Percentiles rank a stretch among this genome's conserved stretches.
These are phyloP conservation scores for Vigna radiata DNA, from an alignment of 306 rosid species.

Conservation along the genomic window DNA sequence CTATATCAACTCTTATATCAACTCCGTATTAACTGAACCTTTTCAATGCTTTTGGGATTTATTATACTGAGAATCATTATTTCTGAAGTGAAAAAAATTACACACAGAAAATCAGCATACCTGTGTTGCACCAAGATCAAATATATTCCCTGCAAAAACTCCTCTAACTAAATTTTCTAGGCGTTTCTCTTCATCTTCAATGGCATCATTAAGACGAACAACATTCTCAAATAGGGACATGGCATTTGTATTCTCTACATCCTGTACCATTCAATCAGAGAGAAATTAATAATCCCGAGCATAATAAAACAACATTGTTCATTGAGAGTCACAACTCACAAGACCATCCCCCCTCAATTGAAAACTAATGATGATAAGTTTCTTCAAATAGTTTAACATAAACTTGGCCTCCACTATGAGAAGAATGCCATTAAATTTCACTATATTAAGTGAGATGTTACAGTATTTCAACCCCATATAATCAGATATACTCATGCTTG, in stretches of 20 bases:
- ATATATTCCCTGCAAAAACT: constrained; percentile 91
- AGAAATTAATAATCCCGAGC: not conserved
- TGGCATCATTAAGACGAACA: constrained; percentile 72
- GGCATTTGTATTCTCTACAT: constrained; percentile 92
- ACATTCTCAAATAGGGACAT: constrained; percentile 75
- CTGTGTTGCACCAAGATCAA: constrained; percentile 96
- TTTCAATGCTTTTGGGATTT: constrained; percentile 13
- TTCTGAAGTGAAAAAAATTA: constrained; percentile 25
- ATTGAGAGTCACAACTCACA: constrained; percentile 23
- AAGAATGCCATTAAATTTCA: constrained; percentile 10
- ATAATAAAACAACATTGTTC: constrained; percentile 35
- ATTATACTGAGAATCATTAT: constrained; percentile 13
- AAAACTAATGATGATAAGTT: constrained; percentile 2
- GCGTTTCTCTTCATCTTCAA: constrained; percentile 85
- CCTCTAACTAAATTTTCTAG: constrained; percentile 86
- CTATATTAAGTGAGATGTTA: constrained; percentile 5
- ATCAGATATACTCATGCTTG: constrained; percentile 21
- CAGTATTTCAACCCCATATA: constrained; percentile 14
- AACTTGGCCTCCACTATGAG: constrained; percentile 5
- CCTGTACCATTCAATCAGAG: constrained; percentile 52
- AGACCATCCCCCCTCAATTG: constrained; percentile 7
- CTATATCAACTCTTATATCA: not conserved
- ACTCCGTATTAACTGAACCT: constrained; percentile 1
- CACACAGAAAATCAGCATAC: constrained; percentile 50
- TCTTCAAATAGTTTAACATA: constrained; percentile 38